Conservation (phyloP, 139 green algal species). For the Raphidocelis subcapitata region DNA sequence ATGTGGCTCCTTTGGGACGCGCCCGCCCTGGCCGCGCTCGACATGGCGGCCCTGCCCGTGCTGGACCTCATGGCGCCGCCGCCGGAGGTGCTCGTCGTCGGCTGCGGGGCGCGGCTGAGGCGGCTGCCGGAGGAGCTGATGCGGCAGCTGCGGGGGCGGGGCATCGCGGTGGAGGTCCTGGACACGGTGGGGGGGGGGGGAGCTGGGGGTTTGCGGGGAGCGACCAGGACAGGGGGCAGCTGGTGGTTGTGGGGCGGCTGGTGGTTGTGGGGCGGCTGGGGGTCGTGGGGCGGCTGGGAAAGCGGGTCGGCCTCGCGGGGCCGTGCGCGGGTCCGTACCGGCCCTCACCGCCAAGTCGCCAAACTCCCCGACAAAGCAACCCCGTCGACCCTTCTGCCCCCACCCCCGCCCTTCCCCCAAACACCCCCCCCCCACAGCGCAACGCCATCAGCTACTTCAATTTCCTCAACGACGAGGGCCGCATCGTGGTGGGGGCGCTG, state of each 20-base stretch:
- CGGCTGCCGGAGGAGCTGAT: constrained; percentile 33
- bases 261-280: too few relatives aligned
- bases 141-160: constrained; percentile 29
- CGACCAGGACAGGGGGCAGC: not conserved
- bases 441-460: constrained; percentile 78
- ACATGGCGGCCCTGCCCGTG: constrained; percentile 5
- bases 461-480: constrained; percentile 75
- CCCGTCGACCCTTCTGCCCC: not conserved
- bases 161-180: constrained; percentile 56
- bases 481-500: constrained; percentile 61
- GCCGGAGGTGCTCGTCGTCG: constrained; percentile 52
- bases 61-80: constrained; percentile 22
- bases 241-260: not conserved
- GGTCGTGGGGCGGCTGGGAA: too few relatives aligned
- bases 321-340: too few relatives aligned
- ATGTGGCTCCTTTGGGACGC: constrained; percentile 30
- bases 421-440: constrained; percentile 27
- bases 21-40: not conserved
- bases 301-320: too few relatives aligned
- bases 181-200: constrained; percentile 44
- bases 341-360: too few relatives aligned
- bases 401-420: not conserved
- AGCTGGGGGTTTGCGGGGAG: too few relatives aligned
- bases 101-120: constrained; percentile 26
- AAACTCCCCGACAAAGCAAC: not conserved